Percentiles rank a stretch among this genome's conserved stretches.
phyloP scores from a whole-genome alignment of 768 basidiomycete species.

The Mycena indigotica region DNA sequence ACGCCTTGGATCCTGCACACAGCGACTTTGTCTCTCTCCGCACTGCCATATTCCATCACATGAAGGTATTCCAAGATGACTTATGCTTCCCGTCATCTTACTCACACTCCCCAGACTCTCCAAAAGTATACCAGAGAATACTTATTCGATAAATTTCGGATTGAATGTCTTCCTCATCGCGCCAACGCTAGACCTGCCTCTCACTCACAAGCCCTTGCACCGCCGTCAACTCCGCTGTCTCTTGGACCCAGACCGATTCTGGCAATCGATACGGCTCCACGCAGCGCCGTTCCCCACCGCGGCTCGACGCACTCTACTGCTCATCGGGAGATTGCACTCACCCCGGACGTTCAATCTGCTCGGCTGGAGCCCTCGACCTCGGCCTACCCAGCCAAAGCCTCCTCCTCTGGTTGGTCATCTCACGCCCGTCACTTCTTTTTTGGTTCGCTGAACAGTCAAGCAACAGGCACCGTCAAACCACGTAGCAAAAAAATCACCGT shows the following conservation, averaged over 20 bases:
- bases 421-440: conserved; percentile 12
- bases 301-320: conserved; percentile 47
- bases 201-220: conserved; percentile 34
- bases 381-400: conserved; percentile 35
- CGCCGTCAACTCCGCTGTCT: conserved; percentile 49
- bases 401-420: conserved; percentile 29
- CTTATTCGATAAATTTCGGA: conserved; percentile 76
- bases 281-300: conserved; percentile 45
- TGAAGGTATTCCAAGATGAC: conserved; percentile 63
- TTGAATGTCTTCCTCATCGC: conserved; percentile 55
- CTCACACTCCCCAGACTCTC: conserved; percentile 59
- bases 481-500: conserved; percentile 86
- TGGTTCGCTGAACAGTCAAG: conserved; percentile 20
- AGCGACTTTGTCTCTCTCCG: conserved; percentile 81
- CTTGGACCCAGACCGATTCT: conserved; percentile 58
- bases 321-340: conserved; percentile 50
- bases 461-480: conserved; percentile 59
- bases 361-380: conserved; percentile 44
- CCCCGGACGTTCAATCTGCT: conserved; percentile 46
- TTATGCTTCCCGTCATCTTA: conserved; percentile 18
- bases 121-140: conserved; percentile 85
- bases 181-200: conserved; percentile 51
- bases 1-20: conserved; percentile 77
- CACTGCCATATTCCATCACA: conserved; percentile 81
- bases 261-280: conserved; percentile 61